Base-by-base conservation (phyloP, 805 yeast genomes). In the Candida namnaoensis region DNA sequence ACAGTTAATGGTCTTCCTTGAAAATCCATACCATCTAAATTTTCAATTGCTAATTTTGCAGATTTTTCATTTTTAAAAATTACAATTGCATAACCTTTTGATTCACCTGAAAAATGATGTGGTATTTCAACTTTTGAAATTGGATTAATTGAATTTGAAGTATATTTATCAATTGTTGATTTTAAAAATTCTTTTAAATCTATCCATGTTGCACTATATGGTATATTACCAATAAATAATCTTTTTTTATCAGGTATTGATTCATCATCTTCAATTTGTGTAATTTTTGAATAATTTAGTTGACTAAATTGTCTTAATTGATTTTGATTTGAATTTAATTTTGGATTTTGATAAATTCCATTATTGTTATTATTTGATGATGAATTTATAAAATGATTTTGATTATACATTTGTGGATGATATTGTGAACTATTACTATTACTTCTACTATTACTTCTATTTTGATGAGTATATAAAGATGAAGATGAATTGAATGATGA, bases 11-110 rank as follows among this genome's bases (percentile, higher is more conserved):
- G 60, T 34, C 88, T 61, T 1, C 86, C 85, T 52, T 76, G 74
- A 50, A 79, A 82, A n/a, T 55, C 64, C 3, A 54, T 50, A 11
- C 74, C 75, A 52, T 81, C 73, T 49, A 80, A 75, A 35, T 54
- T 43, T 25, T 64, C 59, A 36, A 81, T 78, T 13, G 79, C 66
- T 35, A 62, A 61, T 5, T 62, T 61, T 5, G 83, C 75, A 32
- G 74, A 74, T 8, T 58, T 64, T 30, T 63, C 66, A 34, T 66
- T 56, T 1, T 65, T 65, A 24, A 77, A 78, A 5, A 72, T 66
- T 1, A 78, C 84, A 38, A 81, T 71, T 1, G 87, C 88, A 62
- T 77, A 81, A 2, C 88, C 88, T 50, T 78, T 71, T 30, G 67
- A 55, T 2, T 55, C 48, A 11, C 76, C 76, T 36, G 61, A 62